These are phyloP conservation scores for Anastatica hierochuntica DNA, from an alignment of 345 rosid species.

Conservation along the genomic window DNA sequence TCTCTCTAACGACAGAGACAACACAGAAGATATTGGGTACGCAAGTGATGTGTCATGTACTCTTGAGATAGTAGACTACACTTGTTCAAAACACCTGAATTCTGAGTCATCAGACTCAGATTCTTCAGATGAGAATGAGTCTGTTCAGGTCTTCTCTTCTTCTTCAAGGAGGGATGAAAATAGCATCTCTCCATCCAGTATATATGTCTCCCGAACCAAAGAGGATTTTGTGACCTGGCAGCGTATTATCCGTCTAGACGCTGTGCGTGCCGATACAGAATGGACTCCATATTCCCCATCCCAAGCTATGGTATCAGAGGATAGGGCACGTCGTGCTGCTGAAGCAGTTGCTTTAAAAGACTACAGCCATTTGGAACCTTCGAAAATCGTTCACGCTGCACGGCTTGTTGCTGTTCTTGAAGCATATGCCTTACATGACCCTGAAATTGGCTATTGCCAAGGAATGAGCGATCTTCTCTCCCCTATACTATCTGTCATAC, in stretches of 20 bases:
- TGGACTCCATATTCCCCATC: constrained; percentile 53
- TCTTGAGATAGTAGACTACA: constrained; percentile 39
- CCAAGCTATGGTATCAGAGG: constrained; percentile 55
- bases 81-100: constrained; percentile 33
- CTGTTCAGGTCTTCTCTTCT: constrained; percentile 36
- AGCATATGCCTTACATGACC: constrained; percentile 83
- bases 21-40: constrained; percentile 36
- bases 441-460: constrained; percentile 96
- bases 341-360: constrained; percentile 73
- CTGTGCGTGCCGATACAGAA: constrained; percentile 90
- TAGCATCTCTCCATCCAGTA: constrained; percentile 1
- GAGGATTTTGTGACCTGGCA: constrained; percentile 86
- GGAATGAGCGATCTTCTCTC: constrained; percentile 98
- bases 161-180: constrained; percentile 31
- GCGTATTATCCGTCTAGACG: constrained; percentile 90
- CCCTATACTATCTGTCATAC: constrained; percentile 66
- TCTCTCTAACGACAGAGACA: constrained; percentile 50
- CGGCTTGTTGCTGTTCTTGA: constrained; percentile 86
- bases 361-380: constrained; percentile 65
- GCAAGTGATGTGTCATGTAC: constrained; percentile 46
- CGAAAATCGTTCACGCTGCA: constrained; percentile 83
- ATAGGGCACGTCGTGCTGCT: constrained; percentile 53
- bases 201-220: constrained; percentile 20
- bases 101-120: constrained; percentile 80
- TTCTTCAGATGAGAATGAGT: constrained; percentile 62